phyloP scores from a whole-genome alignment of 208 protist genomes.

The Trypanosoma melophagium region DNA sequence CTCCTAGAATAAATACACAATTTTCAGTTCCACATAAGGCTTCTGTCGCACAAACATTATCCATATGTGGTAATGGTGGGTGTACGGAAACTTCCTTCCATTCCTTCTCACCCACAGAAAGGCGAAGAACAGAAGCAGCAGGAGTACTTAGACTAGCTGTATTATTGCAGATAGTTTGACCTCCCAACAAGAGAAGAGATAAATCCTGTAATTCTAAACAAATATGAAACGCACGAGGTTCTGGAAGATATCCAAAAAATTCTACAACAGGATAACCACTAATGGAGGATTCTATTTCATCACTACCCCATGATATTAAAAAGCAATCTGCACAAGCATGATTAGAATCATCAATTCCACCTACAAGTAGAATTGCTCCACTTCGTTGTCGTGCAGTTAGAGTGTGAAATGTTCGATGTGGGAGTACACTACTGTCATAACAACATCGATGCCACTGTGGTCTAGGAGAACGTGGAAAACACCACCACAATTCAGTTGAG shows the following conservation, averaged over 20 bases:
- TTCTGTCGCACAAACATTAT: constrained; percentile 23
- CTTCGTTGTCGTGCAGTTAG: constrained; percentile 5
- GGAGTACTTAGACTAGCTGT: background rate
- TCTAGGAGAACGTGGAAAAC: background rate
- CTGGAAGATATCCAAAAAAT: constrained; percentile 49
- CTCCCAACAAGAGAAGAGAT: constrained; percentile 66
- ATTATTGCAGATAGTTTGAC: constrained; percentile 31
- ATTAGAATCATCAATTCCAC: constrained; percentile 56
- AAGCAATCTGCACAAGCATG: constrained; percentile 53
- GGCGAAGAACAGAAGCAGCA: constrained; percentile 3
- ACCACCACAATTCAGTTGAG: constrained; percentile 22
- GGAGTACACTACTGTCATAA: constrained; percentile 4
- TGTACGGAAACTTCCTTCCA: constrained; percentile 12
- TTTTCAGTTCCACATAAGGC: constrained; percentile 17
- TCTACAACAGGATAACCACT: constrained; percentile 1
- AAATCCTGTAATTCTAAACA: constrained; percentile 43
- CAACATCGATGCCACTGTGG: constrained; percentile 9
- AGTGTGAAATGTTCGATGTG: constrained; percentile 33
- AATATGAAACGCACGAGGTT: constrained; percentile 63
- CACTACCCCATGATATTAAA: constrained; percentile 46
- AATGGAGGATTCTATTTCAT: background rate
- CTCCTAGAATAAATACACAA: constrained; percentile 24
- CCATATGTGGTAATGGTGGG: constrained; percentile 25
- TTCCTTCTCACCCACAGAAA: background rate
- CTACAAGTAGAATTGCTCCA: constrained; percentile 48